These are phyloP conservation scores for Colletotrichum lentis DNA, from an alignment of 2,329 filamentous ascomycete genomes.

Conservation along the genomic window DNA sequence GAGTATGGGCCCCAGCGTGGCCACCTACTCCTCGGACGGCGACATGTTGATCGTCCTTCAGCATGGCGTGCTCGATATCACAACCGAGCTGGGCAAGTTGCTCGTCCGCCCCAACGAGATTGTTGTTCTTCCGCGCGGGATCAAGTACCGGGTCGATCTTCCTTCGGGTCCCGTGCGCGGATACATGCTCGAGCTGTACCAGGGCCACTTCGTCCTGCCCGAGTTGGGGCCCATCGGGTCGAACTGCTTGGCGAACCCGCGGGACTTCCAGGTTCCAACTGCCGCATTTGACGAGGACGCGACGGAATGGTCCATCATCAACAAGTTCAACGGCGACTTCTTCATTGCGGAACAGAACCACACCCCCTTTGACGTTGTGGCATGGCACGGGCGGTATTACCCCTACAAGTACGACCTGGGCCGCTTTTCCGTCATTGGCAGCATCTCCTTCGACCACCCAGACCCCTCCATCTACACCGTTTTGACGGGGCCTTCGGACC, in stretches of 20 bases:
- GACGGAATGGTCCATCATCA: constrained; percentile 56
- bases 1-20: constrained; percentile 71
- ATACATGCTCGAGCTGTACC: constrained; percentile 73
- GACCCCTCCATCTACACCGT: constrained; percentile 72
- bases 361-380: constrained; percentile 72
- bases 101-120: constrained; percentile 71
- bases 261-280: constrained; percentile 71
- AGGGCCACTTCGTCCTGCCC: constrained; percentile 69
- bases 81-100: constrained; percentile 70
- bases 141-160: constrained; percentile 67
- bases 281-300: constrained; percentile 65
- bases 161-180: constrained; percentile 67
- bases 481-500: constrained; percentile 59
- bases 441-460: constrained; percentile 69
- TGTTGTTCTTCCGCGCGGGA: constrained; percentile 68
- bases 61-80: constrained; percentile 69
- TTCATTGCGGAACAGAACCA: constrained; percentile 67
- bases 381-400: constrained; percentile 74
- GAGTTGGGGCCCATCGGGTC: constrained; percentile 73
- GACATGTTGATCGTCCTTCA: constrained; percentile 74
- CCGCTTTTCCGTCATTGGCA: constrained; percentile 69
- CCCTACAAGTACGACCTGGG: constrained; percentile 75
- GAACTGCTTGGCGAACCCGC: constrained; percentile 71
- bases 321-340: constrained; percentile 66
- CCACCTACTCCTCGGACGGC: constrained; percentile 76